Evolutionary conservation across 345 rosid genomes (phyloP), one percentile per base, ranked within the genome.

Genomic region (Gossypium arboreum): DNA sequence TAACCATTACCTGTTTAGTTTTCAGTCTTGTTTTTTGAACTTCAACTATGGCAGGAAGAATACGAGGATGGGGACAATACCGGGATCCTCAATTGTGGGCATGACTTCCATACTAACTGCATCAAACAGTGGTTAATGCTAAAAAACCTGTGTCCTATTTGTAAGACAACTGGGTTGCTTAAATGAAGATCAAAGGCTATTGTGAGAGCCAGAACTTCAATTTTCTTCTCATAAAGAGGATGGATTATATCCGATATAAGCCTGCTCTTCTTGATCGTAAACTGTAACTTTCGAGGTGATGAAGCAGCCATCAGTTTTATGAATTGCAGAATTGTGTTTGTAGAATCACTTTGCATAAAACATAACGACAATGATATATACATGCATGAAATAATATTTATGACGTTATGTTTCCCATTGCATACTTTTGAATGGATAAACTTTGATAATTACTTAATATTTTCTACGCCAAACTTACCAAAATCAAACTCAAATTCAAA

Each of bases 81-180:
- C 0, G 97, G 98, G 75, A 86, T 75, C 10, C 84, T 92, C 56
- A 90, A 91, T 63, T 92, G 98, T 24, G 97, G 94, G 39, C 98
- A 94, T 78, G 87, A 85, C 57, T 94, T 91, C 79, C 98, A 94
- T 61, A 79, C 78, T 3, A 79, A 79, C 67, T 94, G 97, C 83
- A 84, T 94, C 84, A 94, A 87, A 73, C 92, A 92, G 72, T 94
- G 98, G 98, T 75, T 94, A 67, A 84, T 80, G 92, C 87, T 77
- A 62, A 94, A 92, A 84, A 94, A 92, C 73, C 81, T 88, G 76
- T 94, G 97, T 81, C 98, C 98, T 51, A 88, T 92, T 59, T 94
- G 98, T 68, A 92, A 94, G 83, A 87, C 90, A 9, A 77, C 89
- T 18, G 98, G 86, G 48, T 76, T 93, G 75, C 79, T 76, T 6